Conservation (phyloP, 306 rosid species). For the Castanospermum australe region DNA sequence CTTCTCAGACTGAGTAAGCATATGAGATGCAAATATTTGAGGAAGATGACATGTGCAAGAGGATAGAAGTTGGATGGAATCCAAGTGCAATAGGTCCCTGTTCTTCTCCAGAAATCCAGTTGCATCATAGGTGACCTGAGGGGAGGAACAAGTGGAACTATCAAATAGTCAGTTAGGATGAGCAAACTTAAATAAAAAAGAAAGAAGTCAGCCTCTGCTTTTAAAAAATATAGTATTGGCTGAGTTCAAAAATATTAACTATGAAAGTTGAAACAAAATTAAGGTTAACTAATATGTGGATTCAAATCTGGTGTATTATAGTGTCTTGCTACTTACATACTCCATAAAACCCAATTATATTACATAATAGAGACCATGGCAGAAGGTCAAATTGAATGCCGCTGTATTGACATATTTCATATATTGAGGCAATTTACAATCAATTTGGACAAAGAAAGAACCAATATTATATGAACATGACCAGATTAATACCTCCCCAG, state of each 20-base stretch:
- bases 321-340: background rate
- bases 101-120: conserved; percentile 96
- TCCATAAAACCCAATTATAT: background rate
- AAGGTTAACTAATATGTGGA: background rate
- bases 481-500: conserved; percentile 83
- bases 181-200: conserved; percentile 8
- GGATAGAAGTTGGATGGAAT: conserved; percentile 91
- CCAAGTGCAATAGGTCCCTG: conserved; percentile 89
- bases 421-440: background rate
- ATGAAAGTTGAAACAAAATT: conserved; percentile 14
- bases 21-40: conserved; percentile 75
- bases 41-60: conserved; percentile 93
- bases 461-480: background rate
- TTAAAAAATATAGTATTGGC: conserved; percentile 11
- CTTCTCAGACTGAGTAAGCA: conserved; percentile 90
- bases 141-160: conserved; percentile 39
- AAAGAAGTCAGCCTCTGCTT: background rate
- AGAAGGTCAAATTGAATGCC: background rate
- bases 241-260: background rate
- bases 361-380: background rate
- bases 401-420: background rate
- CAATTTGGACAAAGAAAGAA: background rate
- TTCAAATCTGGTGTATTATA: background rate
- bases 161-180: conserved; percentile 40
- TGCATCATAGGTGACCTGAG: conserved; percentile 92